Conservation (phyloP, 371 early-diverging fungal genomes). For the Massospora cicadina region DNA sequence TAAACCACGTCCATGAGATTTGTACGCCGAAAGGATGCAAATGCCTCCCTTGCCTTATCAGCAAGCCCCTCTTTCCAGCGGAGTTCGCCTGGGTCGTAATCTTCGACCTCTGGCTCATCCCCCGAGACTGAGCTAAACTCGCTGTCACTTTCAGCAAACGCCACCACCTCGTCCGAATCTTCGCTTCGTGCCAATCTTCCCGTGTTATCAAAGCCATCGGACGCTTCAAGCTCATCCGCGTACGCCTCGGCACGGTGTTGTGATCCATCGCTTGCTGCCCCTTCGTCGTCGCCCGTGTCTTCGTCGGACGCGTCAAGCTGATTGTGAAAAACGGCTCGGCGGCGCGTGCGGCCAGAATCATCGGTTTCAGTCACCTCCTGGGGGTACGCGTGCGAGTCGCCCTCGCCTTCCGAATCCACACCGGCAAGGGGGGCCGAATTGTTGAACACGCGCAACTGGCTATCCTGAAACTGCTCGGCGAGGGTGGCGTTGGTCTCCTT, state of each 20-base stretch:
- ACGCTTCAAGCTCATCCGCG: slow-evolving; percentile 43
- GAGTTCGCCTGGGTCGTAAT: slow-evolving; percentile 34
- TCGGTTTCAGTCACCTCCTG: slow-evolving; percentile 24
- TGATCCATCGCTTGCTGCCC: slow-evolving; percentile 17
- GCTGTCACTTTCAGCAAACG: slow-evolving; percentile 20
- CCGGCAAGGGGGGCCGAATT: slow-evolving; percentile 42
- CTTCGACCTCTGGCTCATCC: slow-evolving; percentile 13
- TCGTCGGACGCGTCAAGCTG: slow-evolving; percentile 19
- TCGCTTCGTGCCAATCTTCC: slow-evolving; percentile 16
- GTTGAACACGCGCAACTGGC: slow-evolving; percentile 67
- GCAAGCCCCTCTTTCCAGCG: slow-evolving; percentile 47
- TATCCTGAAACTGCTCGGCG: slow-evolving; percentile 52
- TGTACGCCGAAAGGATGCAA: slow-evolving; percentile 34
- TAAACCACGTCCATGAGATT: slow-evolving; percentile 82
- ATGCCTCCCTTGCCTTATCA: slow-evolving; percentile 43
- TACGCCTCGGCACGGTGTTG: slow-evolving; percentile 34
- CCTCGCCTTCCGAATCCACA: slow-evolving; percentile 28
- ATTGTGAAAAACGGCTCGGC: slow-evolving; percentile 30
- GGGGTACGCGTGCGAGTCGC: slow-evolving; percentile 8
- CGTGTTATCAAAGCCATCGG: slow-evolving; percentile 22
- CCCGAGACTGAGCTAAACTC: slow-evolving; percentile 18
- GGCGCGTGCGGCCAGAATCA: slow-evolving; percentile 29
- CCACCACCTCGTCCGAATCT: slow-evolving; percentile 12
- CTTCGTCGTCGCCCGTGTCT: slow-evolving; percentile 20
- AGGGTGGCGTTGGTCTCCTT: slow-evolving; percentile 66